Evolutionary conservation across 441 rosid genomes (phyloP).

Genomic region (Pelargonium australe): DNA sequence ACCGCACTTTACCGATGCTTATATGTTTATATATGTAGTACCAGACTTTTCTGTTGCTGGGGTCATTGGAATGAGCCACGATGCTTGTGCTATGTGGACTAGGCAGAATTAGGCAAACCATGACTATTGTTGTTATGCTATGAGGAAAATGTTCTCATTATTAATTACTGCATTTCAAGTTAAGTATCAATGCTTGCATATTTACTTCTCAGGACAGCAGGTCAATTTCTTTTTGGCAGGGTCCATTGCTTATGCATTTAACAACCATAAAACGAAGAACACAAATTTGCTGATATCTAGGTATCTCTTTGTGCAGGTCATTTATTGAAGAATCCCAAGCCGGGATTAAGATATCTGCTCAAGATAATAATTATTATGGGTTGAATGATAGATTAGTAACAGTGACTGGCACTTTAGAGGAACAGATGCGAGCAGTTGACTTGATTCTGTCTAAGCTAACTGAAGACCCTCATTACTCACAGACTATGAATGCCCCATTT

Average conservation of each 20-base stretch:
- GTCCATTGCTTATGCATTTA: not conserved
- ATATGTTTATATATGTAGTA: not conserved
- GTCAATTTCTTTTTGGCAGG: not conserved
- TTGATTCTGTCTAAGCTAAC: constrained; percentile 74
- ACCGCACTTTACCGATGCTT: not conserved
- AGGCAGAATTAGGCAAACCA: not conserved
- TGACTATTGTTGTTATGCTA: not conserved
- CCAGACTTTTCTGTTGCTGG: not conserved
- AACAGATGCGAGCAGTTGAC: constrained; percentile 87
- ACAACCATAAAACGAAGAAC: not conserved
- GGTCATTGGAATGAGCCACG: not conserved
- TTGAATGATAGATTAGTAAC: constrained; percentile 93
- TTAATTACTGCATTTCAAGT: no score
- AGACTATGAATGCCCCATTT: constrained; percentile 74
- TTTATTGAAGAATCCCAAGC: constrained; percentile 96
- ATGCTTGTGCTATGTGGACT: not conserved
- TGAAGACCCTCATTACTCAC: constrained; percentile 81
- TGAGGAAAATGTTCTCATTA: not conserved
- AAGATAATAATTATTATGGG: constrained; percentile 80
- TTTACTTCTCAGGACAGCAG: not conserved
- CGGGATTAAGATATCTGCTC: constrained; percentile 87
- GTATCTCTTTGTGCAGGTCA: constrained; percentile 48
- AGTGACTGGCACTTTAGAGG: constrained; percentile 72
- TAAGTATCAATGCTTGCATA: not conserved
- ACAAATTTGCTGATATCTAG: not conserved